Percentiles rank a stretch among this genome's conserved stretches.
These are phyloP conservation scores for Voacanga thouarsii DNA, from an alignment of 257 asterid species.

Conservation along the genomic window DNA sequence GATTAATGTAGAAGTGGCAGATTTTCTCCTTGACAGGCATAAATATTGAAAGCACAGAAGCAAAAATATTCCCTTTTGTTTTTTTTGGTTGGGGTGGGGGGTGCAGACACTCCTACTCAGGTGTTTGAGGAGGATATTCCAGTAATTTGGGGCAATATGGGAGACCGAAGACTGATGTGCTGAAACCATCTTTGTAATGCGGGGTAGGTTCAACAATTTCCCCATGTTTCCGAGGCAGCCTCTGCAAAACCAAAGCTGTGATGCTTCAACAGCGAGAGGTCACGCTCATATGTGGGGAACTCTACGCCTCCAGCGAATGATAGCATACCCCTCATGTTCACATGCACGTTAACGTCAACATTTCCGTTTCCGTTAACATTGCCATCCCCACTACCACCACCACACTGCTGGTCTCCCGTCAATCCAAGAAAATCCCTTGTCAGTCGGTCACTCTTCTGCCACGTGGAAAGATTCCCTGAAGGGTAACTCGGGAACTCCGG, in stretches of 20 bases:
- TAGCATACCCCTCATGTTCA: slow-evolving; percentile 32
- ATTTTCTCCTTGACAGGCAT: neutral
- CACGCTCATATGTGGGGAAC: slow-evolving; percentile 43
- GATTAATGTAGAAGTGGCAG: neutral
- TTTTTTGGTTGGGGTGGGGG: neutral
- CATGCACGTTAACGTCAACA: slow-evolving; percentile 22
- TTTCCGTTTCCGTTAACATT: slow-evolving; percentile 15
- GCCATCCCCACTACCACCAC: slow-evolving; percentile 18
- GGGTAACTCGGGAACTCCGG: slow-evolving; percentile 21
- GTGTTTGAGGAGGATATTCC: too few relatives aligned
- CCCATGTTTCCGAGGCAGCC: slow-evolving; percentile 52
- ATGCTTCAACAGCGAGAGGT: slow-evolving; percentile 42
- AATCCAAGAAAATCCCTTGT: slow-evolving; percentile 83
- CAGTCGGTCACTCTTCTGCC: slow-evolving; percentile 61
- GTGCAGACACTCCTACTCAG: too few relatives aligned
- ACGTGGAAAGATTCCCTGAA: slow-evolving; percentile 24
- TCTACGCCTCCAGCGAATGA: slow-evolving; percentile 45
- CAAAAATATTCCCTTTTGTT: neutral
- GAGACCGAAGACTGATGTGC: too few relatives aligned
- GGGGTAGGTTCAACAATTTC: slow-evolving; percentile 36
- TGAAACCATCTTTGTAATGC: neutral
- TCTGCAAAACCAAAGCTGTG: slow-evolving; percentile 49
- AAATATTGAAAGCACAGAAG: neutral
- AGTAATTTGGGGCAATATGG: too few relatives aligned
- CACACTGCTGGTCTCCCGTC: slow-evolving; percentile 37